A percentile compares a stretch with the other conserved stretches of the same genome.
These are phyloP conservation scores for Kurtzmaniella fragi DNA, from an alignment of 805 yeast genomes.

Conservation along the genomic window DNA sequence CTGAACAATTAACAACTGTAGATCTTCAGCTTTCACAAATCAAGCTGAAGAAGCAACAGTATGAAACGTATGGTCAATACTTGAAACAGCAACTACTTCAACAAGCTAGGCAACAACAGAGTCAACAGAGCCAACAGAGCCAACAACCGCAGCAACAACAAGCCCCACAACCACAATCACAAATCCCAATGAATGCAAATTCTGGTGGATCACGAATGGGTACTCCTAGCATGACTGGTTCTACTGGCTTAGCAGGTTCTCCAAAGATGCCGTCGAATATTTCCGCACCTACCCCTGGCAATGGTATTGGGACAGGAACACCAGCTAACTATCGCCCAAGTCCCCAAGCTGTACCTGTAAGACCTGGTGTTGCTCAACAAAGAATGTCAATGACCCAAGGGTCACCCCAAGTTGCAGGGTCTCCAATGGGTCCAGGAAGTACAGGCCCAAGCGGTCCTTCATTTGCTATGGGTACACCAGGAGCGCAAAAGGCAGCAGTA, in stretches of 20 bases:
- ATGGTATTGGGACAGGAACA: neutral
- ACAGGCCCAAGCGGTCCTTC: neutral
- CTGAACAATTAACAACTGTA: conserved; percentile 41
- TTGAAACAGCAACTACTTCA: conserved; percentile 39
- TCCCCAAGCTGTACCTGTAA: conserved; percentile 3
- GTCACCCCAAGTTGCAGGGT: neutral
- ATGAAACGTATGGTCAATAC: conserved; percentile 46
- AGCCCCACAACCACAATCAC: neutral
- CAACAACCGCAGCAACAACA: conserved; percentile 5
- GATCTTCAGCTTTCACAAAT: conserved; percentile 46
- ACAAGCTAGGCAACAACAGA: conserved; percentile 16
- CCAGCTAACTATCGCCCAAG: conserved; percentile 3
- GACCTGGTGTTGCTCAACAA: neutral
- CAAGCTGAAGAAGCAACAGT: conserved; percentile 43
- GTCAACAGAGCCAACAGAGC: conserved; percentile 5
- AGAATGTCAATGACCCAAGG: neutral
- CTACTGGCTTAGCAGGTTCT: conserved; percentile 1
- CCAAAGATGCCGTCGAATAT: conserved; percentile 1
- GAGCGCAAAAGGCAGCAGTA: too few species aligned
- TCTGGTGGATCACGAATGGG: neutral
- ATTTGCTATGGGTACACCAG: neutral
- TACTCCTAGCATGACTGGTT: conserved; percentile 4
- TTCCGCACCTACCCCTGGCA: too few species aligned
- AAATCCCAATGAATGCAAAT: conserved; percentile 3
- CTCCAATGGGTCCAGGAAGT: neutral